These are phyloP conservation scores for Ascochyta fabae DNA, from an alignment of 2,329 filamentous ascomycete genomes.

Conservation along the genomic window DNA sequence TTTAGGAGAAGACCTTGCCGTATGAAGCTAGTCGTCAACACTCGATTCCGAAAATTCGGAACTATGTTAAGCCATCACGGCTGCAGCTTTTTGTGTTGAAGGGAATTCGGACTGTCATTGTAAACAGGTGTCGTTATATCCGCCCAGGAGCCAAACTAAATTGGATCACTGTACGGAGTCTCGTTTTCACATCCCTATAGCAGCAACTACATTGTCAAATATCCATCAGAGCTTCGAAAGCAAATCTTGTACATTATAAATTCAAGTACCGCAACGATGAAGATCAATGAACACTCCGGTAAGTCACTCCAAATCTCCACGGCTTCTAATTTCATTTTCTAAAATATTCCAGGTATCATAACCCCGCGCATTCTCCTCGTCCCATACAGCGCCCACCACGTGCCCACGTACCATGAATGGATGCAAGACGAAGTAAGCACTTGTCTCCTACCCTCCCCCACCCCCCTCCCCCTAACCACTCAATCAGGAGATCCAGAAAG, in stretches of 20 bases:
- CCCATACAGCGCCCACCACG: constrained; percentile 83
- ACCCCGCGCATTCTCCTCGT: constrained; percentile 75
- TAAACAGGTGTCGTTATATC: too few relatives aligned
- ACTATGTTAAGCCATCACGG: neutral
- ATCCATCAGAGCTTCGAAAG: neutral
- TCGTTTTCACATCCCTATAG: too few relatives aligned
- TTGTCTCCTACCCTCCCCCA: neutral
- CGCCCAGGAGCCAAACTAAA: too few relatives aligned
- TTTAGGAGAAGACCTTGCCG: neutral
- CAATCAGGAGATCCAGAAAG: constrained; percentile 69
- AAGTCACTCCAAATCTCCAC: constrained; percentile 4
- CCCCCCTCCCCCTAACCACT: too few relatives aligned
- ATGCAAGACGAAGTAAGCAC: constrained; percentile 76
- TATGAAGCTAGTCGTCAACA: constrained; percentile 10
- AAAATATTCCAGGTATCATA: constrained; percentile 63
- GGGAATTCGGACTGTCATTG: too few relatives aligned
- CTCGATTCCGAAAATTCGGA: constrained; percentile 14
- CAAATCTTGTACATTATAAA: neutral
- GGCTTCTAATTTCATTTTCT: neutral
- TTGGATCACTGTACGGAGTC: too few relatives aligned
- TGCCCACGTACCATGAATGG: constrained; percentile 84
- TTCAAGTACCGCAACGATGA: constrained; percentile 39
- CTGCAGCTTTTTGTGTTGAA: neutral
- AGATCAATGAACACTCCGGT: constrained; percentile 52
- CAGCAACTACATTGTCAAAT: too few relatives aligned